Evolutionary conservation across 768 basidiomycete species (phyloP).

Genomic region (Podaxis sp.): DNA sequence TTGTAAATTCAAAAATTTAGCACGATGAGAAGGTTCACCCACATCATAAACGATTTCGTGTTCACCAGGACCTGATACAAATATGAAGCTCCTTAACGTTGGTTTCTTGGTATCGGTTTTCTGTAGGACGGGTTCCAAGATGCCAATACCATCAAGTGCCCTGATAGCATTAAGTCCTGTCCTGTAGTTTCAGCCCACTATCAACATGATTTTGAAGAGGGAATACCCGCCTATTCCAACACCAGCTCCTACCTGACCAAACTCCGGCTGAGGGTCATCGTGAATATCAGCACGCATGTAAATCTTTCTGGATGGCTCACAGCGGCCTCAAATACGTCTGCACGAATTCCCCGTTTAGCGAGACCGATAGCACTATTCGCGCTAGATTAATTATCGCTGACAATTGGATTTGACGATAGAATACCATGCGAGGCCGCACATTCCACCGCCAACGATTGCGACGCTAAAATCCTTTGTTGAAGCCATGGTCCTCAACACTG

Average conservation of each 20-base stretch:
- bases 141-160: slow-evolving; percentile 42
- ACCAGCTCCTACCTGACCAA: slow-evolving; percentile 56
- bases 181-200: background rate
- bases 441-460: slow-evolving; percentile 57
- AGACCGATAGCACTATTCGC: slow-evolving; percentile 43
- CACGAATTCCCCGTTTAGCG: slow-evolving; percentile 38
- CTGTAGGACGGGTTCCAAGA: slow-evolving; percentile 41
- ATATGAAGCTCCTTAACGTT: slow-evolving; percentile 34
- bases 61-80: slow-evolving; percentile 39
- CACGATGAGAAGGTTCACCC: slow-evolving; percentile 14
- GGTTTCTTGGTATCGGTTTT: slow-evolving; percentile 34
- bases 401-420: background rate
- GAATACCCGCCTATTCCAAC: slow-evolving; percentile 45
- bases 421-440: slow-evolving; percentile 49
- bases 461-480: slow-evolving; percentile 42
- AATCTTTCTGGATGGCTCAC: slow-evolving; percentile 26
- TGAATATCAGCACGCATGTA: background rate
- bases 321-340: slow-evolving; percentile 54
- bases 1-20: background rate
- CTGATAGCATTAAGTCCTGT: slow-evolving; percentile 51
- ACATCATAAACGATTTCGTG: slow-evolving; percentile 49
- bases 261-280: slow-evolving; percentile 34
- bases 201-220: background rate
- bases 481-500: slow-evolving; percentile 1
- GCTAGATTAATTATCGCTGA: background rate